A percentile compares a stretch with the other conserved stretches of the same genome.
These are phyloP conservation scores for Friedmanniomyces endolithicus DNA, from an alignment of 495 filamentous ascomycete species.

Conservation along the genomic window DNA sequence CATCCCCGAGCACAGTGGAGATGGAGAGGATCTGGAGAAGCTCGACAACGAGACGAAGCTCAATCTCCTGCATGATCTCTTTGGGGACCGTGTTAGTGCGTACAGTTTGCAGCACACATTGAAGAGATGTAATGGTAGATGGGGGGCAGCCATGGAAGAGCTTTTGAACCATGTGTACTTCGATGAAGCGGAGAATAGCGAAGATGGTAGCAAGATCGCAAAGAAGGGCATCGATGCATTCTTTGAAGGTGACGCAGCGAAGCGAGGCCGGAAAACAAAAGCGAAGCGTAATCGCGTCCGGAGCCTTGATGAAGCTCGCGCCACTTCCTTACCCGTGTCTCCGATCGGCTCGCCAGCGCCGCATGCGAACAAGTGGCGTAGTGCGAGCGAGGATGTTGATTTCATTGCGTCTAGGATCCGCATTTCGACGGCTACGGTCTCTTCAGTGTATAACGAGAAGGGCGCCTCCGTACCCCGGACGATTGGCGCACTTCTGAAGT, in stretches of 20 bases:
- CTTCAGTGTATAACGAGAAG: slow-evolving; percentile 50
- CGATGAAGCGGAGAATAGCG: slow-evolving; percentile 39
- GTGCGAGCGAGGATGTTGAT: slow-evolving; percentile 43
- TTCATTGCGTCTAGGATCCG: slow-evolving; percentile 43
- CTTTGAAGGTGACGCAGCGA: slow-evolving; percentile 33
- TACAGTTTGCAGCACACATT: slow-evolving; percentile 54
- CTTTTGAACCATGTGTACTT: slow-evolving; percentile 66
- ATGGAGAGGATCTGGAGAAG: slow-evolving; percentile 15
- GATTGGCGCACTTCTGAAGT: slow-evolving; percentile 40
- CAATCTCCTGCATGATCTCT: slow-evolving; percentile 49
- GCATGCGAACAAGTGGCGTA: slow-evolving; percentile 43
- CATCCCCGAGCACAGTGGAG: slow-evolving; percentile 1
- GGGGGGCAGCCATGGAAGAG: slow-evolving; percentile 63
- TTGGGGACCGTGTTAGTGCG: slow-evolving; percentile 45
- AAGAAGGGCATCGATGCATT: slow-evolving; percentile 76
- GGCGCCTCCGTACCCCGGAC: slow-evolving; percentile 45
- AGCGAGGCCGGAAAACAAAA: slow-evolving; percentile 37
- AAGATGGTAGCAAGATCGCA: slow-evolving; percentile 22
- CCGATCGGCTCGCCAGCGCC: slow-evolving; percentile 5
- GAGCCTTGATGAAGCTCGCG: slow-evolving; percentile 7
- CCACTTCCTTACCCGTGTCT: background rate
- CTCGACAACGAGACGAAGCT: slow-evolving; percentile 42
- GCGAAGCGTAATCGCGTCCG: slow-evolving; percentile 23
- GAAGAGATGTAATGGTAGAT: slow-evolving; percentile 49
- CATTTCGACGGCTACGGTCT: slow-evolving; percentile 38